Conservation (phyloP, 495 filamentous ascomycete species). For the Tetracladium setigerum region DNA sequence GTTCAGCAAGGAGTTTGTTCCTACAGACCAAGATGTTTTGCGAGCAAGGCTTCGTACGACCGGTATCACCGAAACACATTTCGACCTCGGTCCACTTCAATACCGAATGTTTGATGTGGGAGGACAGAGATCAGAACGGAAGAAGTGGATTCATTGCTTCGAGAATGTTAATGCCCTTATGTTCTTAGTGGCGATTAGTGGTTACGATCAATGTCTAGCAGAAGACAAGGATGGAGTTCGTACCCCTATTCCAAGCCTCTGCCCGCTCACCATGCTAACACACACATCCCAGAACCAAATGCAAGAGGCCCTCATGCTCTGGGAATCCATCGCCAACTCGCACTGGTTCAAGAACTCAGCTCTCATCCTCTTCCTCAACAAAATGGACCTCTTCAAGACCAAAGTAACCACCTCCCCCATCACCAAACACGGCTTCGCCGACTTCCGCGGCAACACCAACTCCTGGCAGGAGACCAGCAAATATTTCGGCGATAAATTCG, state of each 20-base stretch:
- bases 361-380: slow-evolving; percentile 97
- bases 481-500: slow-evolving; percentile 89
- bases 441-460: slow-evolving; percentile 61
- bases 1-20: slow-evolving; percentile 79
- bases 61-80: slow-evolving; percentile 94
- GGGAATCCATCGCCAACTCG: slow-evolving; percentile 94
- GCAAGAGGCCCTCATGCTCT: slow-evolving; percentile 97
- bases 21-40: slow-evolving; percentile 94
- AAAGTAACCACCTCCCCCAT: slow-evolving; percentile 79
- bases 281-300: slow-evolving; percentile 78
- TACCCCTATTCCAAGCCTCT: slow-evolving; percentile 13
- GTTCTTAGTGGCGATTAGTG: slow-evolving; percentile 92
- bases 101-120: slow-evolving; percentile 99
- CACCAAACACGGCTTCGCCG: slow-evolving; percentile 80
- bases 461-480: slow-evolving; percentile 57
- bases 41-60: slow-evolving; percentile 89
- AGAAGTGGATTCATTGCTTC: slow-evolving; percentile 99
- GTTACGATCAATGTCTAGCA: slow-evolving; percentile 93
- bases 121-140: slow-evolving; percentile 92
- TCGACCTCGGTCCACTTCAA: slow-evolving; percentile 89
- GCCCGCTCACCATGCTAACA: background rate
- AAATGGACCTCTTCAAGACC: slow-evolving; percentile 94
- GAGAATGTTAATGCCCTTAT: slow-evolving; percentile 91
- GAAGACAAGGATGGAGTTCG: slow-evolving; percentile 96
- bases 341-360: slow-evolving; percentile 96